Base-by-base conservation (phyloP, 306 rosid species). In the Rubus idaeus region DNA sequence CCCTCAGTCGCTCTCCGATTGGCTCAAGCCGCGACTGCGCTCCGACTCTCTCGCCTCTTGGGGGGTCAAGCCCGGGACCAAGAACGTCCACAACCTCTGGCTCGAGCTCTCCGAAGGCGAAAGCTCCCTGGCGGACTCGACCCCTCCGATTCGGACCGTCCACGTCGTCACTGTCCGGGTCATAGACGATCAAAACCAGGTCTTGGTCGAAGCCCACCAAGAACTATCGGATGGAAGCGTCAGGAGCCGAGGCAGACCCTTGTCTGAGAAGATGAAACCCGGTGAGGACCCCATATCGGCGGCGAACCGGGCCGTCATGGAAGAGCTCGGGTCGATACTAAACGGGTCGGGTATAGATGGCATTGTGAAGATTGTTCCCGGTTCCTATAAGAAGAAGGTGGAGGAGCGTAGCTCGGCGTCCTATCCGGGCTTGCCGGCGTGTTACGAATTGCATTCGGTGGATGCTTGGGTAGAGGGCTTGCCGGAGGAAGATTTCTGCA, bases 201-300 rank as follows among this genome's bases (percentile, higher is more conserved):
- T 84, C 42, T 78, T 95, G 12, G 61, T 95, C 23, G 99, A 95
- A 61, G 75, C 92, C 4, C 92, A 88, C 78, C 99, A 95, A 68
- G 90, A 92, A 42, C 60, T 95, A 7, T 88, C 99, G 1, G 91
- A 95, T 46, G 98, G 97, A 0, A 87, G 83, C 60, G 72, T 88
- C 2, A 77, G 96, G 66, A 74, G 65, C 47, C 91, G 99, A 0
- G 87, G 89, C 5, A 78, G 99, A 6, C 99, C 99, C 14, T 61
- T 95, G 41, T 95, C 97, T 23, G 99, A 95, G 88, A 95, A 95
- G 86, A 90, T 95, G 99, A 95, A 90, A 77, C 99, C 99, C 8
- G 35, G 60, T 3, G 97, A 95, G 84, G 92, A 88, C 7, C 90
- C 92, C 1, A 90, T 88, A n/a, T 78, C 93, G 18, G 96, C 98